phyloP scores from a whole-genome alignment of 192 early-diverging fungal species.

The Chytriomyces sp. region DNA sequence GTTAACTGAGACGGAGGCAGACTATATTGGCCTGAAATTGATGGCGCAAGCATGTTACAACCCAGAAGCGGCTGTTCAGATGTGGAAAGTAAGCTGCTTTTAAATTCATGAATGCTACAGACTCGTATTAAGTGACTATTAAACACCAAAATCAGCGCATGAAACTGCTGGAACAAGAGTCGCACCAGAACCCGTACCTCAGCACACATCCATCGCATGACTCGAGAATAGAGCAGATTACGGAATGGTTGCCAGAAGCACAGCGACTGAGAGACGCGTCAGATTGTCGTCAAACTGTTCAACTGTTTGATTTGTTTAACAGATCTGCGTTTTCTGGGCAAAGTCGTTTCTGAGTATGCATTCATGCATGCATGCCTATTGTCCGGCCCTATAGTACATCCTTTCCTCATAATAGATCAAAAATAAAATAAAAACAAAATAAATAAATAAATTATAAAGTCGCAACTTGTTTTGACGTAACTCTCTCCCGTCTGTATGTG shows the following conservation, averaged over 20 bases:
- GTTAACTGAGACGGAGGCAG: slow-evolving; percentile 90
- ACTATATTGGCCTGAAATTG: slow-evolving; percentile 81
- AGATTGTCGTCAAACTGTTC: slow-evolving; percentile 50
- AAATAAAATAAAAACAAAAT: too few relatives aligned
- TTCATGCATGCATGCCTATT: too few relatives aligned
- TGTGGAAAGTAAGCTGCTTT: slow-evolving; percentile 77
- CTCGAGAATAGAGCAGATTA: slow-evolving; percentile 62
- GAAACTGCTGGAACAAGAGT: slow-evolving; percentile 56
- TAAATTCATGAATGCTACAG: neutral
- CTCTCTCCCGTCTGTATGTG: too few relatives aligned
- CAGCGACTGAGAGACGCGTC: slow-evolving; percentile 51
- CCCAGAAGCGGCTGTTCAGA: slow-evolving; percentile 72
- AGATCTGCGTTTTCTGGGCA: slow-evolving; percentile 21
- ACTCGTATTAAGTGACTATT: too few relatives aligned
- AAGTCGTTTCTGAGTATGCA: too few relatives aligned
- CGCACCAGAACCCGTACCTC: slow-evolving; percentile 65
- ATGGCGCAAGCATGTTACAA: slow-evolving; percentile 95
- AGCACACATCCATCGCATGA: slow-evolving; percentile 84
- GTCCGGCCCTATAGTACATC: too few relatives aligned
- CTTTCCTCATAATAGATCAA: too few relatives aligned
- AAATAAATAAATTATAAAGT: too few relatives aligned
- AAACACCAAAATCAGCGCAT: too few relatives aligned
- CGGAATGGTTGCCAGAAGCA: slow-evolving; percentile 70
- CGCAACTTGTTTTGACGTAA: too few relatives aligned
- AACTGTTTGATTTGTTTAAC: slow-evolving; percentile 14